Conservation (phyloP, 2,329 filamentous ascomycete genomes). For the Zelopaecilomyces penicillatus region DNA sequence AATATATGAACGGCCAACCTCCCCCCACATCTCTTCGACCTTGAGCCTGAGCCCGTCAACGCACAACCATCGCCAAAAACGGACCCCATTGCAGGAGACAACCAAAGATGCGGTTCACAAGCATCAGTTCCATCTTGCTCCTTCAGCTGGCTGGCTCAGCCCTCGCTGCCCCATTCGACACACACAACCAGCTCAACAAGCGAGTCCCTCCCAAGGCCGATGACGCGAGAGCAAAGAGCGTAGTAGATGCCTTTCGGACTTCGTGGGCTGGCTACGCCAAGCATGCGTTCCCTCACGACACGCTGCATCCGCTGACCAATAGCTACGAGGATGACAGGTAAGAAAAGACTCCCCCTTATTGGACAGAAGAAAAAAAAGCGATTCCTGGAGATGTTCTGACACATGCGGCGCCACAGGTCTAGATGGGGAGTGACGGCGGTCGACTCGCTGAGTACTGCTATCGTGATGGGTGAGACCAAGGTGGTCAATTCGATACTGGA, state of each 20-base stretch:
- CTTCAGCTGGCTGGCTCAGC: no score
- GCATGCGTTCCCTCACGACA: constrained; percentile 70
- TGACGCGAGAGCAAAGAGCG: constrained; percentile 43
- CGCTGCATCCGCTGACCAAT: constrained; percentile 60
- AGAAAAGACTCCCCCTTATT: constrained; percentile 8
- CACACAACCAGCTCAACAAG: not conserved
- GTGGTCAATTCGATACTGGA: constrained; percentile 64
- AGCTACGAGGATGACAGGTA: constrained; percentile 61
- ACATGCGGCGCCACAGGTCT: constrained; percentile 43
- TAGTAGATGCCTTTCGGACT: constrained; percentile 41
- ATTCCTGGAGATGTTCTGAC: not conserved
- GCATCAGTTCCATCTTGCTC: no score
- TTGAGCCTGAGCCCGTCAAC: no score
- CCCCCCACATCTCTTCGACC: no score
- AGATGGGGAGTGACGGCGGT: constrained; percentile 78
- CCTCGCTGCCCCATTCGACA: not conserved
- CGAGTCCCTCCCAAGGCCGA: constrained; percentile 17
- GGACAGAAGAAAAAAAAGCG: not conserved
- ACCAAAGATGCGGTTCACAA: no score
- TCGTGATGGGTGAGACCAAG: constrained; percentile 64
- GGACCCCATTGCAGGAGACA: no score
- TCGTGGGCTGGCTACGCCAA: constrained; percentile 66
- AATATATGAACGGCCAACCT: no score
- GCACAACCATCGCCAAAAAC: no score
- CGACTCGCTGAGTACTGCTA: constrained; percentile 70